Percentiles rank a stretch among this genome's conserved stretches.
Conservation (phyloP, 345 rosid species). For the Eucalyptus curtisii region DNA sequence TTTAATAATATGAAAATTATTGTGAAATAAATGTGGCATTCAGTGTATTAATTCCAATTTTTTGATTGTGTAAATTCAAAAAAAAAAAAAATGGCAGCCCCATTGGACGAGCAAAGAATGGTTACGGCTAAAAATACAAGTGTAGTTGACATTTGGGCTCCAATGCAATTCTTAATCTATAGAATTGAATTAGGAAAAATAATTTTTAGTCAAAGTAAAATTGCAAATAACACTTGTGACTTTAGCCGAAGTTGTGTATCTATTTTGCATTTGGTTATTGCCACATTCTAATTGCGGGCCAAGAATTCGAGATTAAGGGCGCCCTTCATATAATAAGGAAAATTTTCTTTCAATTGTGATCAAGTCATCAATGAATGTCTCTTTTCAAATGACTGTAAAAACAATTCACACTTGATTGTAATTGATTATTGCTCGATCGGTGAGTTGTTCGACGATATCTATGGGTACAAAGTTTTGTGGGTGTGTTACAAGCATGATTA, state of each 20-base stretch:
- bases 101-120: neutral
- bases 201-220: neutral
- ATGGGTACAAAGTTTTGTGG: neutral
- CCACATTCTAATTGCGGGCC: neutral
- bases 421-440: too few species aligned
- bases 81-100: neutral
- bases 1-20: neutral
- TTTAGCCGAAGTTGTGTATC: neutral
- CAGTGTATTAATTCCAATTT: neutral
- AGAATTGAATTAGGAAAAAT: neutral
- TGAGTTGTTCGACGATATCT: neutral
- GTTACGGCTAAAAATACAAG: neutral
- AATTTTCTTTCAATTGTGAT: too few species aligned
- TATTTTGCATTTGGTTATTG: neutral
- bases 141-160: neutral
- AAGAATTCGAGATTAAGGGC: neutral
- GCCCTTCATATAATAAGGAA: neutral
- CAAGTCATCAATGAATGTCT: accelerated
- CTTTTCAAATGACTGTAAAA: too few species aligned
- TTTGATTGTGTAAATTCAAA: neutral
- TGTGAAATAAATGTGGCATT: neutral
- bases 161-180: neutral
- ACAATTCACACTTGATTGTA: neutral
- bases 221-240: neutral
- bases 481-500: too few species aligned